A percentile compares a stretch with the other conserved stretches of the same genome.
Evolutionary conservation across 2,329 filamentous ascomycete genomes (phyloP).

Genomic region (Leptographium radiaticola): DNA sequence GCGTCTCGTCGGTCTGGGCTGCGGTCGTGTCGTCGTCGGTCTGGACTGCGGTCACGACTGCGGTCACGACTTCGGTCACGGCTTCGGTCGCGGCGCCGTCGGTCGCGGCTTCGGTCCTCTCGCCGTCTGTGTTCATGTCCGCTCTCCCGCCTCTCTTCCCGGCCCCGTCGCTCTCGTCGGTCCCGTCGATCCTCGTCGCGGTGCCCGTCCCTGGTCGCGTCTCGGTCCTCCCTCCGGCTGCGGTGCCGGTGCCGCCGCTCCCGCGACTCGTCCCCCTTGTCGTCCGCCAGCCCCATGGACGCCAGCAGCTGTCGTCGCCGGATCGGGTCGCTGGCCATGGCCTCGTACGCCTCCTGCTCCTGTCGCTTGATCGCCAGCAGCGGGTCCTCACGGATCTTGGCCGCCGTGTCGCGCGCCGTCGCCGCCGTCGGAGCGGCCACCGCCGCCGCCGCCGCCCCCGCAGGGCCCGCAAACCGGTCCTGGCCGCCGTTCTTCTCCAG

Average conservation of each 20-base stretch:
- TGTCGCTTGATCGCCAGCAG: conserved; percentile 86
- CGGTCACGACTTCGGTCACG: not conserved
- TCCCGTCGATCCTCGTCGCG: not conserved
- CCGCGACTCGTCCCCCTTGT: conserved; percentile 27
- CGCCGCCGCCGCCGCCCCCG: not conserved
- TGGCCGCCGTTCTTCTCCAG: conserved; percentile 59
- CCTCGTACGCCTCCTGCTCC: conserved; percentile 69
- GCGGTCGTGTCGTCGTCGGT: not conserved
- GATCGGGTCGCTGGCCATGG: conserved; percentile 66
- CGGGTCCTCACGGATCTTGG: conserved; percentile 84
- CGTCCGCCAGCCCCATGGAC: conserved; percentile 37
- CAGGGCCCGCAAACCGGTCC: conserved; percentile 42
- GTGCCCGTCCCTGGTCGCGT: conserved; percentile 16
- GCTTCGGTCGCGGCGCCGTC: too few relatives aligned
- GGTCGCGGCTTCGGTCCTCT: not conserved
- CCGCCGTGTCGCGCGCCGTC: conserved; percentile 62
- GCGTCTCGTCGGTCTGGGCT: not conserved
- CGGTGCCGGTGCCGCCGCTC: conserved; percentile 5
- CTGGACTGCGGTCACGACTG: not conserved
- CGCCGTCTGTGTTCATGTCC: not conserved
- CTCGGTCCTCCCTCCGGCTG: not conserved
- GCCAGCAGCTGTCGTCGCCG: conserved; percentile 55
- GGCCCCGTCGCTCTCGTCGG: conserved; percentile 12
- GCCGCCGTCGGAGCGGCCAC: conserved; percentile 14
- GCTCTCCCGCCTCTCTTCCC: too few relatives aligned